Percentiles rank a stretch among this genome's conserved stretches.
These are phyloP conservation scores for Nemania sp. DNA, from an alignment of 2,329 filamentous ascomycete genomes.

Conservation along the genomic window DNA sequence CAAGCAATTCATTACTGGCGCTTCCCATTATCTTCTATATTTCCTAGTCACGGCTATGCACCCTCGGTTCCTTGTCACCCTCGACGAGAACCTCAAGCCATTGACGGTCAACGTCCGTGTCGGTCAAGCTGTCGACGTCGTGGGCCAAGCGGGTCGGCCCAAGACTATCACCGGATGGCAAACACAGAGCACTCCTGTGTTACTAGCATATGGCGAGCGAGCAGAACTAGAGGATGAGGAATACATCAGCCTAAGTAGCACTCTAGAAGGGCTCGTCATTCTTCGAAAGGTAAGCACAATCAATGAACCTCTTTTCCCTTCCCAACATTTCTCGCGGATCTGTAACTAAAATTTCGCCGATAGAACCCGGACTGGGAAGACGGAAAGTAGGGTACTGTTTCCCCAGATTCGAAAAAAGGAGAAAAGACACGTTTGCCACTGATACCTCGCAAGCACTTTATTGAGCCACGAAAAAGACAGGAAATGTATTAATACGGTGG, in stretches of 20 bases:
- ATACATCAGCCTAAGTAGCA: conserved; percentile 89
- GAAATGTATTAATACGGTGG: conserved; percentile 34
- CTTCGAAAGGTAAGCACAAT: conserved; percentile 79
- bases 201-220: conserved; percentile 91
- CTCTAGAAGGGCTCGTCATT: conserved; percentile 92
- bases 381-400: conserved; percentile 43
- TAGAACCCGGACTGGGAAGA: conserved; percentile 61
- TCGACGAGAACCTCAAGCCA: conserved; percentile 92
- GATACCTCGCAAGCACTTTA: neutral
- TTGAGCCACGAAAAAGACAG: conserved; percentile 3
- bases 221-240: conserved; percentile 97
- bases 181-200: conserved; percentile 97
- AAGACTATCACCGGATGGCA: conserved; percentile 99
- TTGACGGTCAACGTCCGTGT: conserved; percentile 95
- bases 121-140: conserved; percentile 96
- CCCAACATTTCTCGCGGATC: neutral
- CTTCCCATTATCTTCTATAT: conserved; percentile 90
- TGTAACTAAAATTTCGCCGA: conserved; percentile 7
- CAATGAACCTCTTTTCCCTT: neutral
- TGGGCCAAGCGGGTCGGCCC: conserved; percentile 92
- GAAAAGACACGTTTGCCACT: neutral
- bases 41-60: conserved; percentile 97
- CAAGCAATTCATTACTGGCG: conserved; percentile 74
- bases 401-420: too few species aligned
- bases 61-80: conserved; percentile 91